A percentile compares a stretch with the other conserved stretches of the same genome.
Evolutionary conservation across 2,329 filamentous ascomycete genomes (phyloP).

Genomic region (Neofusicoccum umdonicola): DNA sequence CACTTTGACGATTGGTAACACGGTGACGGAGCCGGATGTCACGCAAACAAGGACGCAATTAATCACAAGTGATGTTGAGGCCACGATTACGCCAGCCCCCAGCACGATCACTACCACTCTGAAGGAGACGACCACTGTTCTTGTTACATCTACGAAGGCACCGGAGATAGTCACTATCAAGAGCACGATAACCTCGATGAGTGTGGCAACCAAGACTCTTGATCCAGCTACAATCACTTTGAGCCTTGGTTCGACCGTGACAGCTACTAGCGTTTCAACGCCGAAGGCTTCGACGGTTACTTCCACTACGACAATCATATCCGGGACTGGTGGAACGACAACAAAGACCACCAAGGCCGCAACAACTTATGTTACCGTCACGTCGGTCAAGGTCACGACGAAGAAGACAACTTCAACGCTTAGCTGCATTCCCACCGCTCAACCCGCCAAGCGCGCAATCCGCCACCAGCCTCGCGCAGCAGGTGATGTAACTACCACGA

Average conservation of each 20-base stretch:
- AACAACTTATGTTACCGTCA: conserved; percentile 23
- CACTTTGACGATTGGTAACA: conserved; percentile 20
- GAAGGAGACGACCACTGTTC: conserved; percentile 23
- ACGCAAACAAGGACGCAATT: conserved; percentile 21
- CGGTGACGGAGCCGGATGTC: conserved; percentile 23
- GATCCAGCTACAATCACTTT: conserved; percentile 29
- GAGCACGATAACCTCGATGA: neutral
- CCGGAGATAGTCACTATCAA: neutral
- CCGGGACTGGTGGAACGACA: conserved; percentile 6
- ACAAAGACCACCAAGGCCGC: conserved; percentile 28
- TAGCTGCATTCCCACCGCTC: conserved; percentile 27
- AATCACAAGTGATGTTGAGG: neutral
- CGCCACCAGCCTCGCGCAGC: neutral
- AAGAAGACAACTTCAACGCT: conserved; percentile 30
- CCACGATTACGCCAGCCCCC: neutral
- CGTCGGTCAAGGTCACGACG: conserved; percentile 28
- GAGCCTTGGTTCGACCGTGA: conserved; percentile 20
- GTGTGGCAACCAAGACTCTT: conserved; percentile 17
- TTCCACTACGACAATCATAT: neutral
- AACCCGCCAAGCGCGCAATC: too few species aligned
- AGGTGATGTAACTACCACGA: conserved; percentile 25
- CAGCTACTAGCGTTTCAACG: conserved; percentile 21
- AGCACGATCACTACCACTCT: neutral
- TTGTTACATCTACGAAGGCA: conserved; percentile 21
- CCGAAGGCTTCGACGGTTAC: conserved; percentile 21